These are phyloP conservation scores for Drechslerella dactyloides DNA, from an alignment of 2,329 filamentous ascomycete species.

Conservation along the genomic window DNA sequence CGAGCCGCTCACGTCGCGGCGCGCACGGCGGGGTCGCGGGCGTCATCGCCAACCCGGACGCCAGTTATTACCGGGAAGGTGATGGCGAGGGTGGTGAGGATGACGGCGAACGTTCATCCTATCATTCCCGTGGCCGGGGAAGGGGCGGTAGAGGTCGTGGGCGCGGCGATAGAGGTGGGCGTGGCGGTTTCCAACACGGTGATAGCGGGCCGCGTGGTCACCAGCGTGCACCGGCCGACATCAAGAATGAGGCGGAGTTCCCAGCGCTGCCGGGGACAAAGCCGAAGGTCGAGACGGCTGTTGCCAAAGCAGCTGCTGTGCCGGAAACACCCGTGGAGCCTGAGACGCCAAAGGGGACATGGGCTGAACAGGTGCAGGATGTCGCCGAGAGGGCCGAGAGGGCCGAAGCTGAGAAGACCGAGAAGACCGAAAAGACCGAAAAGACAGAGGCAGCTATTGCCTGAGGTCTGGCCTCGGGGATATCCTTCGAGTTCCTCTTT, in stretches of 20 bases:
- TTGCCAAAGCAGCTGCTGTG: neutral
- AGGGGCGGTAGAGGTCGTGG: slow-evolving; percentile 54
- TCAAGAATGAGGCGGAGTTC: slow-evolving; percentile 47
- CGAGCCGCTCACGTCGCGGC: slow-evolving; percentile 52
- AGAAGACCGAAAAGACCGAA: slow-evolving; percentile 45
- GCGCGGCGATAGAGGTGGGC: slow-evolving; percentile 55
- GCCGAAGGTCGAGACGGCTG: slow-evolving; percentile 20
- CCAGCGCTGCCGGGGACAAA: slow-evolving; percentile 45
- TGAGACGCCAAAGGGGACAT: slow-evolving; percentile 39
- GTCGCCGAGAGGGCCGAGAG: slow-evolving; percentile 46
- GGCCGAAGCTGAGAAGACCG: slow-evolving; percentile 44
- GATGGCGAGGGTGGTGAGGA: slow-evolving; percentile 14
- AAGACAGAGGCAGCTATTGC: slow-evolving; percentile 17
- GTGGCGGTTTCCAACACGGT: slow-evolving; percentile 30
- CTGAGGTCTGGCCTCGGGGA: neutral
- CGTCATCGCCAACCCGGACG: slow-evolving; percentile 31
- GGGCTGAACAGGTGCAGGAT: slow-evolving; percentile 48
- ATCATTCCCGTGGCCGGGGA: slow-evolving; percentile 23
- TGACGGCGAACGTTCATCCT: slow-evolving; percentile 15
- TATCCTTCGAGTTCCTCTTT: neutral
- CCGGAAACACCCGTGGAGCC: slow-evolving; percentile 41
- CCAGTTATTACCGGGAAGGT: slow-evolving; percentile 28
- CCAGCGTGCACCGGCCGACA: slow-evolving; percentile 27
- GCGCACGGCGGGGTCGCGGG: slow-evolving; percentile 52
- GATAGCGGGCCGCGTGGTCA: neutral